Percentiles rank a stretch among this genome's conserved stretches.
These are phyloP conservation scores for Sequoiadendron giganteum DNA, from an alignment of 75 land plant species.

Conservation along the genomic window DNA sequence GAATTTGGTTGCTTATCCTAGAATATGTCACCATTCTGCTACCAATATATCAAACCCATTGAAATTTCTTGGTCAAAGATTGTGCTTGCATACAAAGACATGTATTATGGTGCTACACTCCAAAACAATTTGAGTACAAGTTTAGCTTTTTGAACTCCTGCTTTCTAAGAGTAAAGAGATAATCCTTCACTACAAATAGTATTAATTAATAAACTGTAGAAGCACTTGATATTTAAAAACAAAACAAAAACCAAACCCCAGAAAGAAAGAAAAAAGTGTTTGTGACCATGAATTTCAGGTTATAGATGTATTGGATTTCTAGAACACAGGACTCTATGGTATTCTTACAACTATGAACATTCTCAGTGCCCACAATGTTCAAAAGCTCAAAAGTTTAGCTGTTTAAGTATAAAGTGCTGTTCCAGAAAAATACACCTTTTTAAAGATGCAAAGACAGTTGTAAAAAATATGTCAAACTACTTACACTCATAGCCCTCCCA, in stretches of 20 bases:
- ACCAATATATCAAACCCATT: neutral
- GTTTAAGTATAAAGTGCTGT: neutral
- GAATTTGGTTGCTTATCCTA: neutral
- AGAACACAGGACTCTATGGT: neutral
- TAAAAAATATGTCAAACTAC: conserved; percentile 13
- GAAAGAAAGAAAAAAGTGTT: neutral
- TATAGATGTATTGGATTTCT: neutral
- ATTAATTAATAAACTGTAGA: neutral
- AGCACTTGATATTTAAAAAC: neutral
- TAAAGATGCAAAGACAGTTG: neutral
- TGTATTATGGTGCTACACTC: neutral
- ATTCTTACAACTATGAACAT: neutral
- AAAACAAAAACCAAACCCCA: neutral
- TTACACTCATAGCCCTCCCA: conserved; percentile 79
- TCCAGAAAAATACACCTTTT: neutral
- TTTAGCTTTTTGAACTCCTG: neutral
- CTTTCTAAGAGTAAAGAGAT: neutral
- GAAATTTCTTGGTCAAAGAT: neutral
- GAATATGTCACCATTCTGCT: neutral
- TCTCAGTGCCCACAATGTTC: neutral
- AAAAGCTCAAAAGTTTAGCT: neutral
- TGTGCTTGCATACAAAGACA: neutral
- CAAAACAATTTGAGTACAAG: neutral
- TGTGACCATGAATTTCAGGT: neutral
- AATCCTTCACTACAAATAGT: neutral